Percentiles rank a stretch among this genome's conserved stretches.
phyloP scores from a whole-genome alignment of 2,329 filamentous ascomycete genomes.

The Aspergillus ochraceoroseus region DNA sequence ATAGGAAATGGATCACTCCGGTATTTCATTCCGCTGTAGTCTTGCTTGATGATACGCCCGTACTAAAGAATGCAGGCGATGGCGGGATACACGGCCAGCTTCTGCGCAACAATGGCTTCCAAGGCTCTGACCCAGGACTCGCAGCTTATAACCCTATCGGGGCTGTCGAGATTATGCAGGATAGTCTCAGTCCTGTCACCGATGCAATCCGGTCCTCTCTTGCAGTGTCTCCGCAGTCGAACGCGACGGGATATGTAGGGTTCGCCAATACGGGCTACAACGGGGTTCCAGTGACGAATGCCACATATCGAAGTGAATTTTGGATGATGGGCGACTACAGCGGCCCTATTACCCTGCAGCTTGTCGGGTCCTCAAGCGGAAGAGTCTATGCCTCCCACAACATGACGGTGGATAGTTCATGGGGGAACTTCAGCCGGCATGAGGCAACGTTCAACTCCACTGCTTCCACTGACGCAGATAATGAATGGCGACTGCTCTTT shows the following conservation, averaged over 20 bases:
- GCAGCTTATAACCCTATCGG: slow-evolving; percentile 30
- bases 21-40: too few relatives aligned
- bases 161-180: slow-evolving; percentile 25
- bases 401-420: slow-evolving; percentile 25
- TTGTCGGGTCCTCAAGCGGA: slow-evolving; percentile 24
- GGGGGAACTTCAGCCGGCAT: slow-evolving; percentile 20
- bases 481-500: slow-evolving; percentile 30
- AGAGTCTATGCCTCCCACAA: slow-evolving; percentile 26
- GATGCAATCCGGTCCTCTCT: slow-evolving; percentile 29
- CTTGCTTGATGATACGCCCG: too few relatives aligned
- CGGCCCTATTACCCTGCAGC: slow-evolving; percentile 24
- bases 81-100: slow-evolving; percentile 34
- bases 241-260: slow-evolving; percentile 28
- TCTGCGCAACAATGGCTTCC: slow-evolving; percentile 35
- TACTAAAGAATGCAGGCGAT: slow-evolving; percentile 23
- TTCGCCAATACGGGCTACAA: slow-evolving; percentile 46
- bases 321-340: slow-evolving; percentile 32
- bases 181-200: slow-evolving; percentile 24
- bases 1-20: slow-evolving; percentile 37
- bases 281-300: slow-evolving; percentile 28
- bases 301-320: slow-evolving; percentile 29
- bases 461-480: slow-evolving; percentile 22
- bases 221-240: slow-evolving; percentile 20
- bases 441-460: slow-evolving; percentile 24
- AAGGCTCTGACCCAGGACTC: slow-evolving; percentile 25